phyloP scores from a whole-genome alignment of 2,329 filamentous ascomycete genomes.

The Bimuria novae-zelandiae region DNA sequence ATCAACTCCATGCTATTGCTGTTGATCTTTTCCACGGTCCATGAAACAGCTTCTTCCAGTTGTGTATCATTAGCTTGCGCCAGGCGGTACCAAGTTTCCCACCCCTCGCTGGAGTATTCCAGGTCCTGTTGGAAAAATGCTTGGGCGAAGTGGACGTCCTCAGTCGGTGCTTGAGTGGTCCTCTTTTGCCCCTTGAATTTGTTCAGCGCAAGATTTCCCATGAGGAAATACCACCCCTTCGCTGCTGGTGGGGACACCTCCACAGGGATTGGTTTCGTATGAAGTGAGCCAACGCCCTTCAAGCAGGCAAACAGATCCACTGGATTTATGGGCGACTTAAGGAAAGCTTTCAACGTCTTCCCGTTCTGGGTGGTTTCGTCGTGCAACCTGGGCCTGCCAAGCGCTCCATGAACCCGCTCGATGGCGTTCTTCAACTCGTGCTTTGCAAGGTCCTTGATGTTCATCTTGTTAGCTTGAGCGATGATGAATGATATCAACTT shows the following conservation, averaged over 20 bases:
- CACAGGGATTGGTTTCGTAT: constrained; percentile 56
- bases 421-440: constrained; percentile 89
- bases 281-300: constrained; percentile 67
- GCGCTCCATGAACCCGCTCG: constrained; percentile 87
- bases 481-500: constrained; percentile 84
- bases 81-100: constrained; percentile 90
- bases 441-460: constrained; percentile 88
- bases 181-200: constrained; percentile 83
- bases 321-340: constrained; percentile 84
- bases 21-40: constrained; percentile 91
- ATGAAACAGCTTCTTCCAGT: constrained; percentile 82
- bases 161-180: constrained; percentile 76
- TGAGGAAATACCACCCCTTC: constrained; percentile 89
- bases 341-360: constrained; percentile 77
- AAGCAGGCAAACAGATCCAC: constrained; percentile 79
- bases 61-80: constrained; percentile 88
- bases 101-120: constrained; percentile 78
- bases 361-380: constrained; percentile 86
- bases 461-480: constrained; percentile 77
- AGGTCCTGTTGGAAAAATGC: constrained; percentile 81
- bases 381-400: constrained; percentile 76
- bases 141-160: constrained; percentile 81
- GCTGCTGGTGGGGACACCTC: constrained; percentile 73
- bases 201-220: constrained; percentile 84
- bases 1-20: constrained; percentile 76